Evolutionary conservation across 306 rosid species (phyloP), one percentile per base, ranked within the genome.

Genomic region (Pyrus pyrifolia): DNA sequence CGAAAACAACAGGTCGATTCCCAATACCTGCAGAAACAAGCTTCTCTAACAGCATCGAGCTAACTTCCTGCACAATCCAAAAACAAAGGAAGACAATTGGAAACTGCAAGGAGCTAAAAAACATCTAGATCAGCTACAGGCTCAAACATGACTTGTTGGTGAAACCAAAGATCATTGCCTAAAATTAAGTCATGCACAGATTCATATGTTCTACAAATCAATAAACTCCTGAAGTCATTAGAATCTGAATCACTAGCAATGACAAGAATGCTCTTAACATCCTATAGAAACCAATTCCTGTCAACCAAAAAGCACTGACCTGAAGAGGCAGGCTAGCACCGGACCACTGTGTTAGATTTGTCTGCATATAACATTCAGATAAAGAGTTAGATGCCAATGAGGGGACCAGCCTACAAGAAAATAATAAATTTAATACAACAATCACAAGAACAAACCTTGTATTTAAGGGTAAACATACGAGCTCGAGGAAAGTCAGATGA

Each of bases 291-390:
- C 60, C 25, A 35, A 33, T 1, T 38, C 30, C 29, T 22, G 5
- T 49, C 60, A 80, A 53, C 63, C 44, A 68, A 70, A 58, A 58
- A 40, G 67, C 76, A 82, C 86, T 72, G 76, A 95, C 98, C 97
- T 95, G 97, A 76, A 92, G 97, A 52, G 98, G 98, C 74, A 95
- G 81, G 92, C 96, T 95, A 85, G 98, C 92, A 66, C 98, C 98
- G 42, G 98, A 90, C 98, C 97, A 95, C 77, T 89, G 93, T 35
- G 98, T 90, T 78, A 95, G 92, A 88, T 88, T 92, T 84, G 95
- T 85, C 98, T 95, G 93, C 88, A 92, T 58, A 84, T 58, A 49
- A 77, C 60, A 75, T 75, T 75, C 71, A 38, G 70, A 55, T 19
- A 66, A 51, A 63, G 83, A 74, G 80, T 87, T 40, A 89, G 85